phyloP scores from a whole-genome alignment of 805 yeast species.

The Lipomyces oligophaga region DNA sequence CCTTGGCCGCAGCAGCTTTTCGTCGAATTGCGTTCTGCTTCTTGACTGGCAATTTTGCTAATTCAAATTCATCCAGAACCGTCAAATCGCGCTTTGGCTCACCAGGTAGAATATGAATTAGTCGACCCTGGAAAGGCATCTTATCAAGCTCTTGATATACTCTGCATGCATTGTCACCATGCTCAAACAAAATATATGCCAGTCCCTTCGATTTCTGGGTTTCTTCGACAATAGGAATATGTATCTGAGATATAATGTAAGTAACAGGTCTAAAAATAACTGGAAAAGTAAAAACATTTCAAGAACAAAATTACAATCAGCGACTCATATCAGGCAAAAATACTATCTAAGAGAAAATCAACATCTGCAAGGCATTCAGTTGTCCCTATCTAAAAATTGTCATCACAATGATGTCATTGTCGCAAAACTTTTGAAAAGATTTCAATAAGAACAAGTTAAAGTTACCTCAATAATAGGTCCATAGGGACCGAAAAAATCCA shows the following conservation, averaged over 20 bases:
- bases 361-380: slow-evolving; percentile 29
- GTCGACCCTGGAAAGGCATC: slow-evolving; percentile 88
- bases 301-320: too few species aligned
- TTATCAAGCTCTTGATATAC: slow-evolving; percentile 78
- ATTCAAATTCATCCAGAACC: slow-evolving; percentile 81
- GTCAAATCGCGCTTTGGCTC: slow-evolving; percentile 78
- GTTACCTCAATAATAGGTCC: slow-evolving; percentile 68
- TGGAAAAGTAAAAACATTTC: too few species aligned
- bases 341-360: slow-evolving; percentile 29
- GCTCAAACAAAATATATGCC: slow-evolving; percentile 73
- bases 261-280: not conserved
- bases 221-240: slow-evolving; percentile 84
- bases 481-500: slow-evolving; percentile 55
- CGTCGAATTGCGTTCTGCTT: slow-evolving; percentile 82
- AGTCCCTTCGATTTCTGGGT: slow-evolving; percentile 90
- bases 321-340: slow-evolving; percentile 3
- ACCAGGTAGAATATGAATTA: slow-evolving; percentile 84
- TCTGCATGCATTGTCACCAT: slow-evolving; percentile 64
- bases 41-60: slow-evolving; percentile 86
- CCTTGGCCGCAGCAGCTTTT: slow-evolving; percentile 77
- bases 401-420: not conserved
- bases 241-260: slow-evolving; percentile 46
- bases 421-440: not conserved
- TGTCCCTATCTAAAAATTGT: slow-evolving; percentile 33
- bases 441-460: not conserved